These are phyloP conservation scores for Paraphoma sp. DNA, from an alignment of 2,329 filamentous ascomycete genomes.

Conservation along the genomic window DNA sequence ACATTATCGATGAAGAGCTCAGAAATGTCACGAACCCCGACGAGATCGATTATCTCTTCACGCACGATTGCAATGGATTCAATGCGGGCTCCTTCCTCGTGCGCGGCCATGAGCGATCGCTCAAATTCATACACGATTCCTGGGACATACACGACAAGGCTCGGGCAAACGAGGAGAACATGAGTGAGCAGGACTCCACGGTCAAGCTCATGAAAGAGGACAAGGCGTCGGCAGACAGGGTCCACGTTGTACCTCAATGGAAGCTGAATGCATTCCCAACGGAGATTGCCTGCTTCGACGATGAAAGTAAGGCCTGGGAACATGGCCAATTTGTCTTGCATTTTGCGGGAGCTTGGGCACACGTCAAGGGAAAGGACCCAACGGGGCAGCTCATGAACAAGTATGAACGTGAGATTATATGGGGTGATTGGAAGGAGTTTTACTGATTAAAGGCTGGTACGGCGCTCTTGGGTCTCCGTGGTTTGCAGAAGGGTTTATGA, in stretches of 20 bases:
- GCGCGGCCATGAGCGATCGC: conserved; percentile 42
- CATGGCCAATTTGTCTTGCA: conserved; percentile 48
- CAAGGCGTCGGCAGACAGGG: conserved; percentile 19
- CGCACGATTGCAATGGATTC: conserved; percentile 49
- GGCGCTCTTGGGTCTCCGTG: neutral
- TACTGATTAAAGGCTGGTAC: conserved; percentile 14
- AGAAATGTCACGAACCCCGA: conserved; percentile 36
- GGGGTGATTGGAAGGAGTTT: conserved; percentile 43
- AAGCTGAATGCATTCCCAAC: conserved; percentile 50
- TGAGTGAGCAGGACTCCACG: conserved; percentile 50
- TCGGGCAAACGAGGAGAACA: conserved; percentile 25
- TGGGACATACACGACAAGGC: conserved; percentile 32
- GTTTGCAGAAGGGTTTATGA: conserved; percentile 2
- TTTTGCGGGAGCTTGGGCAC: conserved; percentile 52
- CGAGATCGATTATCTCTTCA: conserved; percentile 47
- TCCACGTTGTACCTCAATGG: conserved; percentile 43
- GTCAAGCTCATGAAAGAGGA: conserved; percentile 41
- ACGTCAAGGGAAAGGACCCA: conserved; percentile 47
- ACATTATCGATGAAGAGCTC: conserved; percentile 46
- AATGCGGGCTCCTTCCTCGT: conserved; percentile 50
- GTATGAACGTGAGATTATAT: conserved; percentile 42
- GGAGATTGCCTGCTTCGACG: conserved; percentile 49
- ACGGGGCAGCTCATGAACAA: conserved; percentile 49
- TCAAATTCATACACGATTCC: conserved; percentile 43
- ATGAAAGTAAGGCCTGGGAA: conserved; percentile 36